Percentiles rank a stretch among this genome's conserved stretches.
These are phyloP conservation scores for Leccinum broughii DNA, from an alignment of 768 basidiomycete genomes.

Conservation along the genomic window DNA sequence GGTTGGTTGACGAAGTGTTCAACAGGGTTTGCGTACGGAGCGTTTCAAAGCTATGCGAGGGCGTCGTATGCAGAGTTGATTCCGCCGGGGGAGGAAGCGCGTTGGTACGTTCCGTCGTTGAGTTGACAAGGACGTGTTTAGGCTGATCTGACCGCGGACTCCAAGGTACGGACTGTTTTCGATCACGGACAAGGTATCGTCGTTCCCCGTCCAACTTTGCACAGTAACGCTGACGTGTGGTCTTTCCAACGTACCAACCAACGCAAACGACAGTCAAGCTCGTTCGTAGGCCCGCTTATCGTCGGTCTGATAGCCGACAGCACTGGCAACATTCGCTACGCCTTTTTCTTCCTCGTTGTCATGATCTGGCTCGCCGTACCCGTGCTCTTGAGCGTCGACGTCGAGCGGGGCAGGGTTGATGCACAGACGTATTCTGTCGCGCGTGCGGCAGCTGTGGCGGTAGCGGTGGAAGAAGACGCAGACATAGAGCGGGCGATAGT, in stretches of 20 bases:
- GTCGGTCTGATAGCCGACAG: slow-evolving; percentile 86
- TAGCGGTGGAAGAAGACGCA: neutral
- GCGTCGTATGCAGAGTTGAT: slow-evolving; percentile 87
- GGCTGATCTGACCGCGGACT: neutral
- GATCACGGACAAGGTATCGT: slow-evolving; percentile 81
- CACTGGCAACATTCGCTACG: slow-evolving; percentile 90
- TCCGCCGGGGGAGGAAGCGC: slow-evolving; percentile 84
- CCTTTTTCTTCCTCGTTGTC: slow-evolving; percentile 82
- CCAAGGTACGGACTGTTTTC: slow-evolving; percentile 73
- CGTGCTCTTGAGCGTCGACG: slow-evolving; percentile 66
- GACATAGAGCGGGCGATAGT: neutral
- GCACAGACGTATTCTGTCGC: slow-evolving; percentile 38
- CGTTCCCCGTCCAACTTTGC: neutral
- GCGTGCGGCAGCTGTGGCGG: neutral
- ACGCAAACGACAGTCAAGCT: slow-evolving; percentile 63
- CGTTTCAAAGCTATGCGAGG: slow-evolving; percentile 88
- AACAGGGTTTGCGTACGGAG: slow-evolving; percentile 73
- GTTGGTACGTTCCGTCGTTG: slow-evolving; percentile 56
- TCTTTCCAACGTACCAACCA: neutral
- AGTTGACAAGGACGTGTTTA: neutral
- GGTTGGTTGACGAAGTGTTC: neutral
- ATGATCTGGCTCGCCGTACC: slow-evolving; percentile 86
- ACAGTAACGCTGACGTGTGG: neutral
- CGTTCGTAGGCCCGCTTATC: slow-evolving; percentile 87
- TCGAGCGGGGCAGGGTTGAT: slow-evolving; percentile 60